Percentiles rank a stretch among this genome's conserved stretches.
Conservation (phyloP, 805 yeast genomes). For the Priceomyces fermenticarens region DNA sequence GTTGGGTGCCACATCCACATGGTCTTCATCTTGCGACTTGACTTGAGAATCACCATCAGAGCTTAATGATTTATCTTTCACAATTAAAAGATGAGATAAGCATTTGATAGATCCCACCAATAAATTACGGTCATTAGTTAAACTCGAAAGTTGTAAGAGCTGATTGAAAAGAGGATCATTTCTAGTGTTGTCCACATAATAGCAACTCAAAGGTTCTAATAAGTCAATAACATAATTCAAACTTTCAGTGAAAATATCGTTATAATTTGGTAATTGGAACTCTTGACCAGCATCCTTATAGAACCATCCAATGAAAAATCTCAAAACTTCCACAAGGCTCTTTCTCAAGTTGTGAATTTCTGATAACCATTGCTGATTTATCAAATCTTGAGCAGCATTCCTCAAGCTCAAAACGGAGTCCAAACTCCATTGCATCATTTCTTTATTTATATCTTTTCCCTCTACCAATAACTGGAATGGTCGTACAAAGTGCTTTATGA, state of each 20-base stretch:
- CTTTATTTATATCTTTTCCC: constrained; percentile 15
- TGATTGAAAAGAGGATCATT: constrained; percentile 66
- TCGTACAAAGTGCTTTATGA: constrained; percentile 32
- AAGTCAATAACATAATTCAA: constrained; percentile 71
- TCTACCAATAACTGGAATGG: constrained; percentile 26
- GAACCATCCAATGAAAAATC: constrained; percentile 33
- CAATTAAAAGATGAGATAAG: constrained; percentile 69
- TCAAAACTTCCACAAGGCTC: constrained; percentile 45
- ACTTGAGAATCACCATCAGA: constrained; percentile 13
- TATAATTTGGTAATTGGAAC: constrained; percentile 17
- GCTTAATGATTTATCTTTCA: constrained; percentile 18
- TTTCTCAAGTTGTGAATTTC: constrained; percentile 46
- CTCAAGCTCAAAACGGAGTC: constrained; percentile 66
- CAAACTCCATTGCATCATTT: constrained; percentile 25
- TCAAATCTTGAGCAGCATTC: constrained; percentile 79
- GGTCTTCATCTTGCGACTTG: constrained; percentile 11
- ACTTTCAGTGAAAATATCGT: constrained; percentile 51
- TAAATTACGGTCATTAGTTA: constrained; percentile 64
- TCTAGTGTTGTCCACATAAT: constrained; percentile 68
- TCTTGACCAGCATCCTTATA: constrained; percentile 15
- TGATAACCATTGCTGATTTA: constrained; percentile 75
- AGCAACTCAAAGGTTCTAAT: constrained; percentile 80
- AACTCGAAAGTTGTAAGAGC: constrained; percentile 48
- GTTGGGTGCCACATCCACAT: constrained; percentile 15
- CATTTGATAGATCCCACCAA: constrained; percentile 71